Evolutionary conservation across 257 asterid species (phyloP).

Genomic region (Perilla frutescens): DNA sequence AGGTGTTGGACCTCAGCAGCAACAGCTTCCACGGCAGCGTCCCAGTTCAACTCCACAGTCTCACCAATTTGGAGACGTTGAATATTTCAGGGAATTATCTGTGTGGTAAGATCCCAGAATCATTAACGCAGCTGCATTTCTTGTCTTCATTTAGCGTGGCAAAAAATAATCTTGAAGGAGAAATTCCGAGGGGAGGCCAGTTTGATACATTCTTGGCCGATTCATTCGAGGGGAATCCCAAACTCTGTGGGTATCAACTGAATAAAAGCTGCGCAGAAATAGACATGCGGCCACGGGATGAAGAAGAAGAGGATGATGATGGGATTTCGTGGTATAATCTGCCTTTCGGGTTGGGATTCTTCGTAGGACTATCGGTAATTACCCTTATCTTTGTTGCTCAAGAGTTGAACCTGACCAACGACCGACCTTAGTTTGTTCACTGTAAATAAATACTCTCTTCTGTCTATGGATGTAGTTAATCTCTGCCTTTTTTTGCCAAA

Average conservation of each 20-base stretch:
- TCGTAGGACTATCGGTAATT: background rate
- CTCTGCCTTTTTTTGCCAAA: no score
- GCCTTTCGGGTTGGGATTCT: slow-evolving; percentile 35
- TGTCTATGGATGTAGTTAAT: no score
- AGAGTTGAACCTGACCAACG: no score
- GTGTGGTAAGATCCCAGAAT: slow-evolving; percentile 48
- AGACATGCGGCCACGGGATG: no score
- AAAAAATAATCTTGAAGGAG: slow-evolving; percentile 52
- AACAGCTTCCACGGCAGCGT: slow-evolving; percentile 50
- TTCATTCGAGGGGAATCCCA: no score
- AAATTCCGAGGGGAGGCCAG: slow-evolving; percentile 53
- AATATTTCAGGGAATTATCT: slow-evolving; percentile 43
- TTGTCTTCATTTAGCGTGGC: no score
- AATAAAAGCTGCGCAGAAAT: slow-evolving; percentile 33
- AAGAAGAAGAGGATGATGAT: slow-evolving; percentile 17
- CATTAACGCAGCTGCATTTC: slow-evolving; percentile 51
- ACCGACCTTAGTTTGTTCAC: no score
- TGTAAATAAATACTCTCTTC: no score
- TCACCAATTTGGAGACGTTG: slow-evolving; percentile 45
- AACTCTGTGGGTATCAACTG: slow-evolving; percentile 49
- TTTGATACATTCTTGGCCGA: slow-evolving; percentile 49
- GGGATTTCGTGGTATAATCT: slow-evolving; percentile 30
- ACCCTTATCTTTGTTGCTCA: no score
- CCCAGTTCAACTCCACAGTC: slow-evolving; percentile 43
- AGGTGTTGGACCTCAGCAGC: slow-evolving; percentile 40